A percentile compares a stretch with the other conserved stretches of the same genome.
Evolutionary conservation across 495 filamentous ascomycete species (phyloP).

Genomic region (Filosporella fistucella): DNA sequence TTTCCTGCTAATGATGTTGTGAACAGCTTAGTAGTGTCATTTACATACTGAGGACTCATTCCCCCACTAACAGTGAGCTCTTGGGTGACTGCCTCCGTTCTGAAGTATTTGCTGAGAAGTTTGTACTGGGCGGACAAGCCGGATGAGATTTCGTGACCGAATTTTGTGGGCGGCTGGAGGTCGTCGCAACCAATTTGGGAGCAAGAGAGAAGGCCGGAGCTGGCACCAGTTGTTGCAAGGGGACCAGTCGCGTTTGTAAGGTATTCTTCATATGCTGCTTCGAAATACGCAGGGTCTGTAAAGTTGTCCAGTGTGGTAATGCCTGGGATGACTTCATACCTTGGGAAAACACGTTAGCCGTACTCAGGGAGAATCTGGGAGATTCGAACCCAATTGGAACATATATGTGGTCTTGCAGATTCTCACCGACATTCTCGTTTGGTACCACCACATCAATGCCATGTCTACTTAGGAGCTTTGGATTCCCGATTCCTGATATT

Average conservation of each 20-base stretch:
- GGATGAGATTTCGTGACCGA: background rate
- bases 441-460: slow-evolving; percentile 64
- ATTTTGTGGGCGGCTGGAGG: slow-evolving; percentile 1
- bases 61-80: background rate
- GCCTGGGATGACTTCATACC: slow-evolving; percentile 7
- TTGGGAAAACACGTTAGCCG: too few relatives aligned
- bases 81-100: background rate
- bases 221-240: slow-evolving; percentile 3
- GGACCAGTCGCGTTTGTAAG: slow-evolving; percentile 5
- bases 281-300: background rate
- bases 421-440: slow-evolving; percentile 71
- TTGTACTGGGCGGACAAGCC: background rate
- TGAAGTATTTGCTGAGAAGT: background rate
- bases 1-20: background rate
- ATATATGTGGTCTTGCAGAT: slow-evolving; percentile 38
- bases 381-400: slow-evolving; percentile 5
- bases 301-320: slow-evolving; percentile 9
- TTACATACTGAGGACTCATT: background rate
- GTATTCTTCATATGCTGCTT: slow-evolving; percentile 4
- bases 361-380: too few relatives aligned
- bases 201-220: slow-evolving; percentile 3
- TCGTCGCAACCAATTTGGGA: slow-evolving; percentile 3
- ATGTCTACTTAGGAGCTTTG: slow-evolving; percentile 52
- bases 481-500: slow-evolving; percentile 71
- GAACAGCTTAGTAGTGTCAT: slow-evolving; percentile 2